These are phyloP conservation scores for Beta corolliflora DNA, from an alignment of 179 eudicot species.

Conservation along the genomic window DNA sequence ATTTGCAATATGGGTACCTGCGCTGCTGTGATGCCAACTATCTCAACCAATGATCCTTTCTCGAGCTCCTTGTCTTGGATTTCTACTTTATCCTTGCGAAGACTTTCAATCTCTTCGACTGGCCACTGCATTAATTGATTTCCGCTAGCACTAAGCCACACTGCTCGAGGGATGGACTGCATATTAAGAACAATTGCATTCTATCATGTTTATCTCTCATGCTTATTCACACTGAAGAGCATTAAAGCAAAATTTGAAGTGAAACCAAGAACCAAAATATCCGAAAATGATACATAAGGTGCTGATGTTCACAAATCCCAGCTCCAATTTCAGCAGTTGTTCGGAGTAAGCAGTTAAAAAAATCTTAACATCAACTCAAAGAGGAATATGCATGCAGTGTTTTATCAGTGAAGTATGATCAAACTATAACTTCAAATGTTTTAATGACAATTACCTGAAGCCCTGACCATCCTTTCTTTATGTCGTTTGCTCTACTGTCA, in stretches of 20 bases:
- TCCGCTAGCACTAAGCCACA: constrained; percentile 40
- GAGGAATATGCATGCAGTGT: neutral
- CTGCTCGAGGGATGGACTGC: constrained; percentile 43
- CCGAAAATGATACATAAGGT: neutral
- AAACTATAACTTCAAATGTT: neutral
- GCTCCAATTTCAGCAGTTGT: too few species aligned
- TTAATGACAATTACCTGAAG: constrained; percentile 46
- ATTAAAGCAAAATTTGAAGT: neutral
- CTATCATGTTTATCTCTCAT: neutral
- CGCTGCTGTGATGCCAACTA: constrained; percentile 42
- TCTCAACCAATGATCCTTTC: constrained; percentile 33
- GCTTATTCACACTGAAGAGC: too few species aligned
- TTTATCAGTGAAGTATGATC: neutral
- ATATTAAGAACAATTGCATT: neutral
- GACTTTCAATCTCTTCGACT: constrained; percentile 40
- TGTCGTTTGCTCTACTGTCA: constrained; percentile 35
- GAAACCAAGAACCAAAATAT: neutral
- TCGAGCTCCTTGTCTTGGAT: constrained; percentile 35
- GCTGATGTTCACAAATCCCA: too few species aligned
- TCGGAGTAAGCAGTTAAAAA: too few species aligned
- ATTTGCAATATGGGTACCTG: constrained; percentile 30
- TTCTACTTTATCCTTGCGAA: constrained; percentile 35
- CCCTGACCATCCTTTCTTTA: constrained; percentile 64
- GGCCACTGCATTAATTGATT: constrained; percentile 49
- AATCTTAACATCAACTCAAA: neutral